Percentiles rank a stretch among this genome's conserved stretches.
Conservation (phyloP, 2,329 filamentous ascomycete species). For the Aspergillus flavus region DNA sequence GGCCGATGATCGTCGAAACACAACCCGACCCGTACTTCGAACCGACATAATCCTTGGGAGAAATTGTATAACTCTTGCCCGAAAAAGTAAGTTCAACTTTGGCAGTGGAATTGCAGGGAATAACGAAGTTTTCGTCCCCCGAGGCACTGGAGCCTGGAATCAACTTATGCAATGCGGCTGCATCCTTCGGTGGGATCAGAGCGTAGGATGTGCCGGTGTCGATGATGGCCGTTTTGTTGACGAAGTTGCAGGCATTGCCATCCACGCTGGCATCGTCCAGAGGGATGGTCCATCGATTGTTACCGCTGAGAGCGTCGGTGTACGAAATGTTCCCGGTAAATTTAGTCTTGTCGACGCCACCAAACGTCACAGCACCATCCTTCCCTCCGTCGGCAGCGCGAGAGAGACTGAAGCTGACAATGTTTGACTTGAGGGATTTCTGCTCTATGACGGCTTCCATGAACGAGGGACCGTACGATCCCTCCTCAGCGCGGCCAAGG, state of each 20-base stretch:
- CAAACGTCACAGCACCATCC: conserved; percentile 78
- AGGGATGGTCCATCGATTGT: conserved; percentile 72
- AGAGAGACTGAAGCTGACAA: conserved; percentile 72
- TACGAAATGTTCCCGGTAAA: conserved; percentile 72
- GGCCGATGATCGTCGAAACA: conserved; percentile 73
- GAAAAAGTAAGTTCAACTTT: conserved; percentile 69
- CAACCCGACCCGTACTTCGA: conserved; percentile 42
- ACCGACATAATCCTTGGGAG: conserved; percentile 70
- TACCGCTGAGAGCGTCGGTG: conserved; percentile 54
- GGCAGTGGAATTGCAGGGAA: conserved; percentile 71
- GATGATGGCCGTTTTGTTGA: conserved; percentile 66
- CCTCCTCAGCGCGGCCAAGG: conserved; percentile 65
- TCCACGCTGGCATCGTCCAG: conserved; percentile 68
- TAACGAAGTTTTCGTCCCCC: conserved; percentile 64
- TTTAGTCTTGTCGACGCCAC: conserved; percentile 66
- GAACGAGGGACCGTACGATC: conserved; percentile 62
- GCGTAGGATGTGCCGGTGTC: conserved; percentile 84
- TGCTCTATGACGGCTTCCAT: conserved; percentile 62
- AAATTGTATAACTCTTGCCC: conserved; percentile 66
- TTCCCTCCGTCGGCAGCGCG: conserved; percentile 66
- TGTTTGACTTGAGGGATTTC: conserved; percentile 62
- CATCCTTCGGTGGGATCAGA: conserved; percentile 69
- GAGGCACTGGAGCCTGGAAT: conserved; percentile 64
- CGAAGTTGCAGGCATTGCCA: conserved; percentile 59
- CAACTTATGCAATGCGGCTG: conserved; percentile 66